Base-by-base conservation (phyloP, 176 grass and related monocot genomes). In the Avena eriantha region DNA sequence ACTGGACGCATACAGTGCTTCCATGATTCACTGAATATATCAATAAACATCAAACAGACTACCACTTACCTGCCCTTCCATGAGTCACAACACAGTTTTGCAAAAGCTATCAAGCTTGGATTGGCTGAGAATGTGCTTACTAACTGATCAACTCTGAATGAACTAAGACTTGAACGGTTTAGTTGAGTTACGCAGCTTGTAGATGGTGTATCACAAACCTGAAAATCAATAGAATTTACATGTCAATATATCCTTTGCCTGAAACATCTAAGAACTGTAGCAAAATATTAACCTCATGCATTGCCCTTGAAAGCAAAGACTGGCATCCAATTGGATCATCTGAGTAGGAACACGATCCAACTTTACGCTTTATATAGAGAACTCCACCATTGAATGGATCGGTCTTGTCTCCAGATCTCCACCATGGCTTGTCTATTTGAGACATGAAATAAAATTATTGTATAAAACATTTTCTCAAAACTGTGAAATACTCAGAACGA, bases 281-380 rank as follows among this genome's bases (percentile, higher is more conserved):
- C 47, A 85, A 82, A 91, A 88, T 12, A 79, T 55, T 65, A 76
- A 97, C 95, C 96, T 95, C 93, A 74, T 95, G 96, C 92, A 98
- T 98, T 86, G 96, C 96, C 72, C 93, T 88, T 65, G 93, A 95
- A 82, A 98, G 94, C 84, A 98, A 92, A 86, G 93, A 98, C 53
- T 98, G 96, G 50, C 96, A 98, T 67, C 96, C 96, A 74, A 98
- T 89, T 33, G 96, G 96, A 90, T 98, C 96, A 79, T 95, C 96
- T 31, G 85, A 87, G 77, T 98, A 98, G 61, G 96, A 93, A 88
- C 96, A 98, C 10, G 96, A 98, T 48, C 96, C 96, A 86, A 98
- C 96, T 95, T 98, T 98, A 79, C 96, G 90, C 65, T 98, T 98
- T 89, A 95, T 94, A 73, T 98, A 95, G 53, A 98, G 69, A 58